These are phyloP conservation scores for Pichia nakasei DNA, from an alignment of 805 yeast species.

Conservation along the genomic window DNA sequence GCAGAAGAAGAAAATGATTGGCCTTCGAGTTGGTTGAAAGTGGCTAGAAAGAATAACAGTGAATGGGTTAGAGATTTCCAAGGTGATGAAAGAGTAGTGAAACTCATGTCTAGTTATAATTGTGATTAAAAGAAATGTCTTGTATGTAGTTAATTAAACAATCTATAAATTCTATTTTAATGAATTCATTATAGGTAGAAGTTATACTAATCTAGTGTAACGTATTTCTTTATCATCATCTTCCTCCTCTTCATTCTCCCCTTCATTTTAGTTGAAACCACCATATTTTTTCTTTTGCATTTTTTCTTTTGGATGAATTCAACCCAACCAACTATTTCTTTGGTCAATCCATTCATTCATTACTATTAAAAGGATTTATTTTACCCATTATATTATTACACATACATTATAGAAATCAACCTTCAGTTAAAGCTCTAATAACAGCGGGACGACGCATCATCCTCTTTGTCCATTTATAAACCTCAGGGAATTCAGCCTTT, in stretches of 20 bases:
- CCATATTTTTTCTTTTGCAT: too few species aligned
- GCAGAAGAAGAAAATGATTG: conserved; percentile 71
- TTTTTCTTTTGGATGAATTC: too few species aligned
- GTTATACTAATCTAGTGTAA: too few species aligned
- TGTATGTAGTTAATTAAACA: neutral
- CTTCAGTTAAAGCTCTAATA: conserved; percentile 52
- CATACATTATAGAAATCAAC: neutral
- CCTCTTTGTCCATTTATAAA: conserved; percentile 88
- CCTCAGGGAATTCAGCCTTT: conserved; percentile 86
- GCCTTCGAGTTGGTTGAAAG: conserved; percentile 78
- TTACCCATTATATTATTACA: too few species aligned
- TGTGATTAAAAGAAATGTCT: conserved; percentile 4
- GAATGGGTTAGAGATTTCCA: conserved; percentile 81
- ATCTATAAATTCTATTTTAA: neutral
- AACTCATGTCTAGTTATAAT: conserved; percentile 41
- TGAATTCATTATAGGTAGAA: too few species aligned
- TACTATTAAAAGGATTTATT: too few species aligned
- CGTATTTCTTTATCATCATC: too few species aligned
- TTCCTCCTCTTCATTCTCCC: too few species aligned
- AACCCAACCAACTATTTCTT: too few species aligned
- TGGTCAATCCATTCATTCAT: too few species aligned
- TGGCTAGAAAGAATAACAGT: conserved; percentile 62
- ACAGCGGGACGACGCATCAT: conserved; percentile 96
- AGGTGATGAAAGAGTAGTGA: conserved; percentile 59
- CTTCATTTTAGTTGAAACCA: too few species aligned